Percentiles rank a stretch among this genome's conserved stretches.
Conservation (phyloP, 305 asterid species). For the Ruellia speciosa region DNA sequence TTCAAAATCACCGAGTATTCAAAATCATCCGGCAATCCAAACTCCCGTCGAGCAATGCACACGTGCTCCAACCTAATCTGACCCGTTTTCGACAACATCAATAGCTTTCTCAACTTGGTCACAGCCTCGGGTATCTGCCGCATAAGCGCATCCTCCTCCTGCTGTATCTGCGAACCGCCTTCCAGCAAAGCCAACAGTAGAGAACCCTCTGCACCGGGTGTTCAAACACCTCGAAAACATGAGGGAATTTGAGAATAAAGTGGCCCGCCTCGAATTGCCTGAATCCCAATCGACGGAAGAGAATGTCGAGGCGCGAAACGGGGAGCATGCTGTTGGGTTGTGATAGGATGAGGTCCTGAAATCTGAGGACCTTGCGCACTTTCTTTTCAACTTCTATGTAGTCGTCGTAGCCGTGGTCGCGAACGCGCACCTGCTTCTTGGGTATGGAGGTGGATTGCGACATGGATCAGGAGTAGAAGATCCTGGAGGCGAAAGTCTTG, state of each 20-base stretch:
- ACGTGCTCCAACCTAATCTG: constrained; percentile 70
- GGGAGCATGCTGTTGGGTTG: constrained; percentile 59
- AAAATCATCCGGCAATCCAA: constrained; percentile 87
- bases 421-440: constrained; percentile 57
- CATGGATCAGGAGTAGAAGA: constrained; percentile 38
- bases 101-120: constrained; percentile 55
- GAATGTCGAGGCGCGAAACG: constrained; percentile 52
- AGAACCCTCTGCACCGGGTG: constrained; percentile 90
- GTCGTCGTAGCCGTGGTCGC: constrained; percentile 74
- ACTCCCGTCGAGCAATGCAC: constrained; percentile 66
- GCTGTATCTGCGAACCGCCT: constrained; percentile 58
- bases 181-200: constrained; percentile 57
- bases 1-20: constrained; percentile 63
- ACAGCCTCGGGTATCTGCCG: constrained; percentile 57
- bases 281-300: constrained; percentile 67
- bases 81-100: constrained; percentile 64
- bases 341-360: constrained; percentile 56
- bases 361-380: constrained; percentile 60
- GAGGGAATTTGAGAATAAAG: constrained; percentile 69
- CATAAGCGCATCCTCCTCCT: constrained; percentile 60
- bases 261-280: constrained; percentile 62
- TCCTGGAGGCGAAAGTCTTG: constrained; percentile 26
- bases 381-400: constrained; percentile 85
- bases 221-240: constrained; percentile 74
- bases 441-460: constrained; percentile 83